A percentile compares a stretch with the other conserved stretches of the same genome.
Evolutionary conservation across 192 early-diverging fungal genomes (phyloP).

Genomic region (Kappamyces sp.): DNA sequence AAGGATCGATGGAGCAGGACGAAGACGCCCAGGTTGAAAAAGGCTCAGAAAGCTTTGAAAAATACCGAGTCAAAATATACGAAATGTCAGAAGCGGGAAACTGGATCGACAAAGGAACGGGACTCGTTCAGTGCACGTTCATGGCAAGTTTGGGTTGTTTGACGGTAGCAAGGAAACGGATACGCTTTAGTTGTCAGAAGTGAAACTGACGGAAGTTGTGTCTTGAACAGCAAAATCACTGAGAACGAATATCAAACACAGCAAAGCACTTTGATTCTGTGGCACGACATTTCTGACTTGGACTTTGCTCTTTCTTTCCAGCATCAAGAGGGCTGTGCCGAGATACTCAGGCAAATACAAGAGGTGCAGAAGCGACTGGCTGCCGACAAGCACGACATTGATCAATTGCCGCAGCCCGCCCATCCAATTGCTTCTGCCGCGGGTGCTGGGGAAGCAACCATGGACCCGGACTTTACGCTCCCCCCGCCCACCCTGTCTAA

Average conservation of each 20-base stretch:
- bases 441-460: constrained; percentile 5
- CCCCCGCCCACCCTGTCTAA: constrained; percentile 67
- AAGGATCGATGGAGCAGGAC: too few species aligned
- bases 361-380: constrained; percentile 35
- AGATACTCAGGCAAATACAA: constrained; percentile 54
- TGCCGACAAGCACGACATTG: constrained; percentile 41
- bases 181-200: constrained; percentile 33
- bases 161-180: constrained; percentile 21
- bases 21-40: too few species aligned
- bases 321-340: constrained; percentile 76
- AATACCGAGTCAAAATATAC: constrained; percentile 77
- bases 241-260: constrained; percentile 74
- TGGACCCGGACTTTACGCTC: constrained; percentile 17
- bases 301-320: constrained; percentile 94
- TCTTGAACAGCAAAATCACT: constrained; percentile 72
- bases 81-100: constrained; percentile 59
- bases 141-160: constrained; percentile 20
- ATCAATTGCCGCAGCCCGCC: constrained; percentile 34
- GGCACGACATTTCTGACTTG: constrained; percentile 68
- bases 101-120: constrained; percentile 86
- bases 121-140: constrained; percentile 64
- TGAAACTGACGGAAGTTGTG: constrained; percentile 27
- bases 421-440: constrained; percentile 6
- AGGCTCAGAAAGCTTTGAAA: background rate
- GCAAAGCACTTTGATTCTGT: constrained; percentile 96